phyloP scores from a whole-genome alignment of 1,284 basidiomycete species.

The Xerocomus amazonicus region DNA sequence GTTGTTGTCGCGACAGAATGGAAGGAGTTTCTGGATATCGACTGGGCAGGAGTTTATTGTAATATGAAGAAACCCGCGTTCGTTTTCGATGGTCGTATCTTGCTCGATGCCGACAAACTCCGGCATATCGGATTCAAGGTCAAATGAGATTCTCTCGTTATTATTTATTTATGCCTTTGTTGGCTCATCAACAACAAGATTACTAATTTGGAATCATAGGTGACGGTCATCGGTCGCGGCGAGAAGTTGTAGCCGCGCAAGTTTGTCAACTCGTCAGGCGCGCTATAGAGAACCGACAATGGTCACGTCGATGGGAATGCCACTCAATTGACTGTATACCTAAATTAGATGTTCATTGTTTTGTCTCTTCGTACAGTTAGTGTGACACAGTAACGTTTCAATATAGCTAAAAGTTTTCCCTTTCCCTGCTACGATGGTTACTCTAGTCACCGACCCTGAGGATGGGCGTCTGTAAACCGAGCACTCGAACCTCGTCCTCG shows the following conservation, averaged over 20 bases:
- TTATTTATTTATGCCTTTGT: conserved; percentile 3
- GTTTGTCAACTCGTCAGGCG: neutral
- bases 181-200: conserved; percentile 7
- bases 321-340: conserved; percentile 9
- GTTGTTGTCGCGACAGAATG: conserved; percentile 93
- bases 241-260: conserved; percentile 27
- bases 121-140: conserved; percentile 93
- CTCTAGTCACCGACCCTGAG: neutral
- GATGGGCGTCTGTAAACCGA: neutral
- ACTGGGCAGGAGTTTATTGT: conserved; percentile 85
- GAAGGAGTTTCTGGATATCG: conserved; percentile 92
- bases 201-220: conserved; percentile 20
- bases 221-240: conserved; percentile 36
- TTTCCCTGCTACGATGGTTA: no score
- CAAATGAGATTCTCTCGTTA: conserved; percentile 22
- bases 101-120: conserved; percentile 80
- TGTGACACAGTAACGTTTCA: conserved; percentile 4
- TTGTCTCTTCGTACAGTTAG: neutral
- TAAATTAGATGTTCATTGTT: neutral
- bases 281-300: neutral
- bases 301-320: neutral
- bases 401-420: conserved; percentile 22
- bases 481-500: no score
- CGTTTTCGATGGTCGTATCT: conserved; percentile 87
- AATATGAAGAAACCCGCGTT: conserved; percentile 96